Conservation (phyloP, 345 rosid species). For the Durio zibethinus region DNA sequence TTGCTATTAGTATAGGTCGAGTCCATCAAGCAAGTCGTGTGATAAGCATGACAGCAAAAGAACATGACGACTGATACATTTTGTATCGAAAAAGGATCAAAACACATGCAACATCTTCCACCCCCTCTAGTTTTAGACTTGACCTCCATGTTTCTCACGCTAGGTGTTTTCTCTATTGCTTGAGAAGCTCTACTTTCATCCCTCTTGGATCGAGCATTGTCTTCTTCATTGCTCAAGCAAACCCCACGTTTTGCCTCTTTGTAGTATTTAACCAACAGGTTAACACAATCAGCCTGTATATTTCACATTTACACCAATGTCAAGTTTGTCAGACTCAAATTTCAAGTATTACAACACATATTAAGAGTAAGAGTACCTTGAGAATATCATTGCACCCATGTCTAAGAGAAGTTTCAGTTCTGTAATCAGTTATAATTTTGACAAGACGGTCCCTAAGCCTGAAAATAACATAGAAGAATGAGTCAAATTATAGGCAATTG, state of each 20-base stretch:
- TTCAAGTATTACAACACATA: neutral
- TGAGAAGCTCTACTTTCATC: slow-evolving; percentile 45
- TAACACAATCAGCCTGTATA: slow-evolving; percentile 82
- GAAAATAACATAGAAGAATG: slow-evolving; percentile 24
- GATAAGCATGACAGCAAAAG: slow-evolving; percentile 98
- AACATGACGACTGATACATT: slow-evolving; percentile 68
- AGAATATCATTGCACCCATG: slow-evolving; percentile 97
- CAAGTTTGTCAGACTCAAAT: neutral
- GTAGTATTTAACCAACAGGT: slow-evolving; percentile 83
- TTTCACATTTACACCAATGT: slow-evolving; percentile 16
- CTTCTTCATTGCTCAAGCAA: slow-evolving; percentile 66
- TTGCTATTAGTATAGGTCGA: slow-evolving; percentile 51
- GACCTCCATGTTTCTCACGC: slow-evolving; percentile 55
- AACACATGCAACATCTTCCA: slow-evolving; percentile 94
- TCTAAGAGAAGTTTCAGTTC: slow-evolving; percentile 97
- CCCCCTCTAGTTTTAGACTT: slow-evolving; percentile 88
- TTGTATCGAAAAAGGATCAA: slow-evolving; percentile 79
- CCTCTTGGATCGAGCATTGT: slow-evolving; percentile 52
- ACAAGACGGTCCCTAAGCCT: slow-evolving; percentile 94
- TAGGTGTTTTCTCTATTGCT: slow-evolving; percentile 39
- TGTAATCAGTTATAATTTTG: slow-evolving; percentile 90
- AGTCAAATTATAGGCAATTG: neutral
- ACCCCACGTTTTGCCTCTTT: slow-evolving; percentile 84
- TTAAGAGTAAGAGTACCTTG: slow-evolving; percentile 48
- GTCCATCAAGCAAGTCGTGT: slow-evolving; percentile 75